Percentiles rank a stretch among this genome's conserved stretches.
Evolutionary conservation across 495 filamentous ascomycete species (phyloP).

Genomic region (Amphirosellinia nigrospora): DNA sequence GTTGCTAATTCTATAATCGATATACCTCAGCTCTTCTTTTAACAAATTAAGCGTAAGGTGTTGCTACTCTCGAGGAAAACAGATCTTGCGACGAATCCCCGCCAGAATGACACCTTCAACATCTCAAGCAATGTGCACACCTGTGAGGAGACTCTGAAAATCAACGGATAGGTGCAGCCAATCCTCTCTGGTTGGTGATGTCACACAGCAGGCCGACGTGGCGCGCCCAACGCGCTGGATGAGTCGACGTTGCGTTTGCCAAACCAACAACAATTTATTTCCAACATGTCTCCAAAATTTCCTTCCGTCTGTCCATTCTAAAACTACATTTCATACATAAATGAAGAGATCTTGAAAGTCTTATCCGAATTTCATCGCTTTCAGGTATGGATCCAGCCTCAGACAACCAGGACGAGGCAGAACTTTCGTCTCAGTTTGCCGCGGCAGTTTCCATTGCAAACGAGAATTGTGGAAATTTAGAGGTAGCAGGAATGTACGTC

Average conservation of each 20-base stretch:
- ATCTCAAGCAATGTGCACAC: neutral
- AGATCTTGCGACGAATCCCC: neutral
- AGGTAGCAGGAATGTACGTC: constrained; percentile 1
- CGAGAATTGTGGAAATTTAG: neutral
- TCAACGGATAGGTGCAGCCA: neutral
- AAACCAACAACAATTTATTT: neutral
- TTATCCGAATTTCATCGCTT: neutral
- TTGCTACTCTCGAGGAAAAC: too few relatives aligned
- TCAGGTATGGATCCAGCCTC: neutral
- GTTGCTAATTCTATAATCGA: too few relatives aligned
- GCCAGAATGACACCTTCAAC: too few relatives aligned
- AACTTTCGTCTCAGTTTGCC: neutral
- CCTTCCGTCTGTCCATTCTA: neutral
- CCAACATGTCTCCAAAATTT: neutral
- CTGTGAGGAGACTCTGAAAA: neutral
- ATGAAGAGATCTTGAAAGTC: neutral
- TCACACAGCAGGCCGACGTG: neutral
- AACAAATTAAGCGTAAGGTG: too few relatives aligned
- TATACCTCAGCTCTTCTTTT: too few relatives aligned
- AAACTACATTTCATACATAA: neutral
- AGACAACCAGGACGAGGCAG: neutral
- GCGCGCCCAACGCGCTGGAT: neutral
- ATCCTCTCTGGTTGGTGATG: neutral
- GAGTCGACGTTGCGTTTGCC: neutral
- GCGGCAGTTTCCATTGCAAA: neutral